These are phyloP conservation scores for Diaporthe sp. DNA, from an alignment of 2,329 filamentous ascomycete genomes.

Conservation along the genomic window DNA sequence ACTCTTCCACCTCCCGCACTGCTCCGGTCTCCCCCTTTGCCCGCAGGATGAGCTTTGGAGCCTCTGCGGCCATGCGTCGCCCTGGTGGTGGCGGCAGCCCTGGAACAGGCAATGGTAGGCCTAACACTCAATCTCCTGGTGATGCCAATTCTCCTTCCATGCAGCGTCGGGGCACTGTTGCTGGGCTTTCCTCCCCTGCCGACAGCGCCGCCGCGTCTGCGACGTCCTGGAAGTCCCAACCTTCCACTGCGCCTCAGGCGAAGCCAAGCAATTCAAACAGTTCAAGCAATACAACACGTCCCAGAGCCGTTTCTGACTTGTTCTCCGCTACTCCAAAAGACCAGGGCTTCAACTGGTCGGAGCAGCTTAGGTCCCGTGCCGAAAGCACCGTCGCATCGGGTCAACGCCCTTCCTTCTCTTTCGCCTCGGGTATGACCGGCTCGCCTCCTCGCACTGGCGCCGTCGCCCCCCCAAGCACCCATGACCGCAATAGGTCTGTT, in stretches of 20 bases:
- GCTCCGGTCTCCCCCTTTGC: slow-evolving; percentile 81
- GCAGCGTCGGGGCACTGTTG: slow-evolving; percentile 46
- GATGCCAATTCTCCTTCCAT: slow-evolving; percentile 50
- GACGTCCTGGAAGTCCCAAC: slow-evolving; percentile 48
- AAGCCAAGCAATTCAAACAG: slow-evolving; percentile 70
- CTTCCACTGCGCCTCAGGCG: slow-evolving; percentile 38
- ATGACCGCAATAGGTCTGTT: slow-evolving; percentile 80
- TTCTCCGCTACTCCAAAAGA: slow-evolving; percentile 74
- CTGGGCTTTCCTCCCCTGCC: slow-evolving; percentile 49
- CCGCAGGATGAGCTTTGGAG: slow-evolving; percentile 91
- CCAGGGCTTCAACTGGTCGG: slow-evolving; percentile 97
- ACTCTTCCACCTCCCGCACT: slow-evolving; percentile 65
- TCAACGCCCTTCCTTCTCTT: slow-evolving; percentile 71
- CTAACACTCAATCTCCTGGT: slow-evolving; percentile 53
- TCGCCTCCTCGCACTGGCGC: slow-evolving; percentile 58
- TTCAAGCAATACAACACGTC: slow-evolving; percentile 72
- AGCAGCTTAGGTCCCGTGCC: slow-evolving; percentile 92
- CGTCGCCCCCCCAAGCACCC: slow-evolving; percentile 52
- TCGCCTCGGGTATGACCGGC: slow-evolving; percentile 60
- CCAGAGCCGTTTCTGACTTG: slow-evolving; percentile 76
- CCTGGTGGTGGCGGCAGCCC: slow-evolving; percentile 70
- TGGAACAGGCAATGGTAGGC: slow-evolving; percentile 72
- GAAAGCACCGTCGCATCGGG: slow-evolving; percentile 78
- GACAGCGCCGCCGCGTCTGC: slow-evolving; percentile 50
- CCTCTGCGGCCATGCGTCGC: slow-evolving; percentile 76